Conservation (phyloP, 2,329 filamentous ascomycete genomes). For the Bipolaris cookei region DNA sequence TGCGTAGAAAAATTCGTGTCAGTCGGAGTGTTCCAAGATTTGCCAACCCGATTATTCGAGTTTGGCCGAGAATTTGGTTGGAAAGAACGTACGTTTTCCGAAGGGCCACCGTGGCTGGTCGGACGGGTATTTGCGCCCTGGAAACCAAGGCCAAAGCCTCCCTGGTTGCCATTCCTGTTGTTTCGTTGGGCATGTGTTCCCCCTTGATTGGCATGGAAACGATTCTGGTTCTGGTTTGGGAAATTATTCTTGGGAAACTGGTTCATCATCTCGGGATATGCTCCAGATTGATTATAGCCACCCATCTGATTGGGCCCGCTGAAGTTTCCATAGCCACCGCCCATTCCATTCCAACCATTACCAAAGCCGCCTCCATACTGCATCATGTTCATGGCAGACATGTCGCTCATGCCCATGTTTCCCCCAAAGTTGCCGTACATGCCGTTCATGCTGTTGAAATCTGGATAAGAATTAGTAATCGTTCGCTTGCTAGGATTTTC, state of each 20-base stretch:
- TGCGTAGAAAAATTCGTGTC: slow-evolving; percentile 31
- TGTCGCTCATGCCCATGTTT: slow-evolving; percentile 75
- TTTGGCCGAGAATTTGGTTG: slow-evolving; percentile 26
- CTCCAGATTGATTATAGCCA: slow-evolving; percentile 61
- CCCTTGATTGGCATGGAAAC: slow-evolving; percentile 74
- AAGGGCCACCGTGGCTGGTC: slow-evolving; percentile 38
- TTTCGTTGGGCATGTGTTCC: slow-evolving; percentile 56
- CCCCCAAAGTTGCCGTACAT: slow-evolving; percentile 80
- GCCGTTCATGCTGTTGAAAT: slow-evolving; percentile 65
- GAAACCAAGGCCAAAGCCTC: slow-evolving; percentile 40
- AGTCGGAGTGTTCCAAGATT: slow-evolving; percentile 27
- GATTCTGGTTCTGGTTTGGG: slow-evolving; percentile 73
- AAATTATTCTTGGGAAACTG: slow-evolving; percentile 67
- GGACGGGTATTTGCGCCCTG: slow-evolving; percentile 38
- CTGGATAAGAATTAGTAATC: slow-evolving; percentile 27
- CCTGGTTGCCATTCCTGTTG: slow-evolving; percentile 52
- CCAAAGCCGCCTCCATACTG: slow-evolving; percentile 71
- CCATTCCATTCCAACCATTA: slow-evolving; percentile 68
- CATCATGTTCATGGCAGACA: slow-evolving; percentile 70
- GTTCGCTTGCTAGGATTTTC: neutral
- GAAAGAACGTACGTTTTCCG: slow-evolving; percentile 45
- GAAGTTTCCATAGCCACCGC: slow-evolving; percentile 71
- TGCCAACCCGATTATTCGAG: slow-evolving; percentile 14
- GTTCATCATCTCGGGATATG: slow-evolving; percentile 56
- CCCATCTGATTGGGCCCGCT: slow-evolving; percentile 58